Base-by-base conservation (phyloP, 306 rosid genomes). In the Cicer yamashitae region DNA sequence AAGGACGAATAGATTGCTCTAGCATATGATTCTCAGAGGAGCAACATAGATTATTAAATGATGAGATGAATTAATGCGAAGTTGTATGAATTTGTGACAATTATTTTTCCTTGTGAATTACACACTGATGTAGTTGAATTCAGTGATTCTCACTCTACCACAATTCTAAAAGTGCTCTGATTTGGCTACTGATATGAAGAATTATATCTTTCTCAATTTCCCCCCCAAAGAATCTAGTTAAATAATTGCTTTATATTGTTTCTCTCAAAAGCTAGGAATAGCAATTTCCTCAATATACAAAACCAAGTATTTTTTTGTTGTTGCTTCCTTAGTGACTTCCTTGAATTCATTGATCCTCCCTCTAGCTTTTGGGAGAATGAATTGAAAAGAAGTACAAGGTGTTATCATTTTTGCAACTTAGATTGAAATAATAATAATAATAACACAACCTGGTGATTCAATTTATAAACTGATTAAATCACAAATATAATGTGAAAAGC, bases 71-170 rank as follows among this genome's bases (percentile, higher is more conserved):
- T 67, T 67, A 73, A 84, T 48, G 37, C 37, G 75, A 83, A 83
- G 75, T 79, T 72, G 64, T 30, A 70, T 86, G 80, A 86, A 84
- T 86, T 71, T 85, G 88, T 81, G 75, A 77, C 82, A 73, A 83
- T 85, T 87, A 82, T 65, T 82, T 82, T 80, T 85, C 78, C 85
- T 77, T 80, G 83, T 87, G 87, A 84, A 82, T 89, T 84, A 83
- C 79, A 85, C 73, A 73, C 44, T 73, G 78, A 25, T 80, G 79
- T 77, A 86, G 86, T 84, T 84, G 67, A 75, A 77, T 78, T 71
- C 79, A 86, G 56, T 57, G 84, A 79, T 77, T 54, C 56, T 73
- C 82, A 73, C 54, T 48, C 68, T 60, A 8, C 48, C 75, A 46
- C 78, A 72, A 13, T 4, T 12, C 6, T 34, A 72, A 57, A 15